These are phyloP conservation scores for Kurtzmaniella quercitrusa DNA, from an alignment of 1,139 yeast genomes.

Conservation along the genomic window DNA sequence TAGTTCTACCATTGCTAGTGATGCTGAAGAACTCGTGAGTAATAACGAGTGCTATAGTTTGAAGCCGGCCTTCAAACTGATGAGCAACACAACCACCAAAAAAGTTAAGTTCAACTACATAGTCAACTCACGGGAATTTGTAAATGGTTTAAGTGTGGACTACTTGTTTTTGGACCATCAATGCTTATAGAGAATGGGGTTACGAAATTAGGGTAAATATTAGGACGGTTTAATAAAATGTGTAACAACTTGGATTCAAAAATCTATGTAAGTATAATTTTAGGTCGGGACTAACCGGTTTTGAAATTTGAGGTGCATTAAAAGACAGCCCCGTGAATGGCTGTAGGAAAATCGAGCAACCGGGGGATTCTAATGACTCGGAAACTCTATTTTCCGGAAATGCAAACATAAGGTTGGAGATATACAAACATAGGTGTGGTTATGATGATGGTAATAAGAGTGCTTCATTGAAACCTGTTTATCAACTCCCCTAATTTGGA, in stretches of 20 bases:
- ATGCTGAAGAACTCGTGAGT: background rate
- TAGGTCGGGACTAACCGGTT: background rate
- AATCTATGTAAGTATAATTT: too few relatives aligned
- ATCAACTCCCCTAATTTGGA: background rate
- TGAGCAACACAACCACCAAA: constrained; percentile 12
- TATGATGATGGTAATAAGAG: too few relatives aligned
- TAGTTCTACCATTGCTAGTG: background rate
- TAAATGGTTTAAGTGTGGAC: constrained; percentile 40
- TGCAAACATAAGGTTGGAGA: too few relatives aligned
- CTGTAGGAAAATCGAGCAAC: too few relatives aligned
- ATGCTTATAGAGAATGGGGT: constrained; percentile 14
- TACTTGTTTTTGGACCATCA: constrained; percentile 39
- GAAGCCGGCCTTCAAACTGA: constrained; percentile 8
- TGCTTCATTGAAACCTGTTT: background rate
- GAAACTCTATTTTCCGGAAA: too few relatives aligned
- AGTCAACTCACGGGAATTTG: constrained; percentile 39
- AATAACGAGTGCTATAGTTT: constrained; percentile 2
- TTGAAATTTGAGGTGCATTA: background rate
- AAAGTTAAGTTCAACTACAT: constrained; percentile 39
- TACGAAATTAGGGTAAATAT: background rate
- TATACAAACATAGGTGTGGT: too few relatives aligned
- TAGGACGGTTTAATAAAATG: background rate
- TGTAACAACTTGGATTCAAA: background rate
- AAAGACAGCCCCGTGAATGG: background rate
- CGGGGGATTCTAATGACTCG: background rate